Conservation (phyloP, 1,284 basidiomycete species). For the Ganoderma resinaceum region DNA sequence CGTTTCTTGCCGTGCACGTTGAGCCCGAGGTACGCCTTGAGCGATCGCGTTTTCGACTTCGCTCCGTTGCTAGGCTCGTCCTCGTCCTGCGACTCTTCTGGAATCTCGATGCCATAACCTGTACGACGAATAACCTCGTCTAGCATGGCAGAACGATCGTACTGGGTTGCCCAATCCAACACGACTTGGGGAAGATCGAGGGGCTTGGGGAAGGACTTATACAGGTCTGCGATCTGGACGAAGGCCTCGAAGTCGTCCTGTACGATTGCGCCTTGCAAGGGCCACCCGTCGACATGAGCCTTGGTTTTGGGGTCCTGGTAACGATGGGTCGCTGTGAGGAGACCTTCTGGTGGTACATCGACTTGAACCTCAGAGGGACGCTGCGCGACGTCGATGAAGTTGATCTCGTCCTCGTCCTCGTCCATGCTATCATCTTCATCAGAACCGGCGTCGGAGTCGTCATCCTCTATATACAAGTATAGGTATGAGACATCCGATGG, state of each 20-base stretch:
- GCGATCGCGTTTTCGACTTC: conserved; percentile 39
- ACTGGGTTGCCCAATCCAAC: conserved; percentile 40
- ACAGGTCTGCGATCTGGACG: conserved; percentile 51
- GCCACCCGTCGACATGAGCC: conserved; percentile 4
- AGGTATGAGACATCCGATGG: not conserved
- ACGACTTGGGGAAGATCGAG: conserved; percentile 21
- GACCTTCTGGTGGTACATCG: conserved; percentile 43
- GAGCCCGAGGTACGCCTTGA: conserved; percentile 60
- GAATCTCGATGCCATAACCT: conserved; percentile 51
- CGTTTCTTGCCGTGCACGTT: conserved; percentile 68
- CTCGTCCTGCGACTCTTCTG: conserved; percentile 31
- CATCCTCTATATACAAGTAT: conserved; percentile 9
- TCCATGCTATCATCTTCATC: conserved; percentile 42
- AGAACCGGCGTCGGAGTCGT: conserved; percentile 41
- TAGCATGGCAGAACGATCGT: conserved; percentile 55
- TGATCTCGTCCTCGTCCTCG: conserved; percentile 43
- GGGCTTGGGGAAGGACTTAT: conserved; percentile 40
- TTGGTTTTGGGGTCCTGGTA: conserved; percentile 29
- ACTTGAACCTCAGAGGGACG: conserved; percentile 51
- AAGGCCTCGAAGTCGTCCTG: conserved; percentile 60
- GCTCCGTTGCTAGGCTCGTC: conserved; percentile 33
- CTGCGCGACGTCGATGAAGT: conserved; percentile 59
- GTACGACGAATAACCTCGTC: conserved; percentile 61
- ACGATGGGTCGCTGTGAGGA: conserved; percentile 39
- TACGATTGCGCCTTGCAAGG: conserved; percentile 46